Percentiles rank a stretch among this genome's conserved stretches.
These are phyloP conservation scores for Aspergillus incahuasiensis DNA, from an alignment of 495 filamentous ascomycete species.

Conservation along the genomic window DNA sequence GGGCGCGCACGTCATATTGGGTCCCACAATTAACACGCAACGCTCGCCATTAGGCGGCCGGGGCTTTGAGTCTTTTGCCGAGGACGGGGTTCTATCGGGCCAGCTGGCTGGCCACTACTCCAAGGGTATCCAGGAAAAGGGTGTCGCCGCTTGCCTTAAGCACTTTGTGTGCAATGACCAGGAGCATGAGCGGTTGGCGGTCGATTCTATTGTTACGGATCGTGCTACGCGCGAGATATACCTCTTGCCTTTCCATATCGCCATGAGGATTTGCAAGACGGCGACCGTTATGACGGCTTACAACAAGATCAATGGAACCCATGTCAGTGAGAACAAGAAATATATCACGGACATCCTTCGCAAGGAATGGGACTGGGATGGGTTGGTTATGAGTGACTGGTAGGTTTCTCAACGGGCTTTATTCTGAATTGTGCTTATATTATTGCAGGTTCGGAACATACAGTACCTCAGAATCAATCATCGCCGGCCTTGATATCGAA, in stretches of 20 bases:
- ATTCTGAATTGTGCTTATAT: not conserved
- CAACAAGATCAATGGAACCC: slow-evolving; percentile 68
- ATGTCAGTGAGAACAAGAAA: slow-evolving; percentile 61
- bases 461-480: slow-evolving; percentile 59
- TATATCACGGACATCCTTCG: slow-evolving; percentile 62
- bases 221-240: slow-evolving; percentile 76
- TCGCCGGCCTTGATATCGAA: slow-evolving; percentile 68
- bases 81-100: slow-evolving; percentile 71
- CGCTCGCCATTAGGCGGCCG: slow-evolving; percentile 71
- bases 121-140: slow-evolving; percentile 65
- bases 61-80: slow-evolving; percentile 76
- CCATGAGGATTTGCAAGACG: slow-evolving; percentile 58
- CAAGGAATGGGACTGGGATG: slow-evolving; percentile 68
- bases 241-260: slow-evolving; percentile 67
- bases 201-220: slow-evolving; percentile 61
- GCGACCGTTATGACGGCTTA: slow-evolving; percentile 73
- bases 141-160: slow-evolving; percentile 69
- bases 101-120: slow-evolving; percentile 60
- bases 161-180: slow-evolving; percentile 83
- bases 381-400: slow-evolving; percentile 70
- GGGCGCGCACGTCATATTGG: slow-evolving; percentile 65
- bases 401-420: slow-evolving; percentile 26
- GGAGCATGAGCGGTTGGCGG: slow-evolving; percentile 65
- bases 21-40: slow-evolving; percentile 76
- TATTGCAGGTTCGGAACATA: slow-evolving; percentile 55